phyloP scores from a whole-genome alignment of 352 stramenopile species.

The Pelagophyceae sp. region DNA sequence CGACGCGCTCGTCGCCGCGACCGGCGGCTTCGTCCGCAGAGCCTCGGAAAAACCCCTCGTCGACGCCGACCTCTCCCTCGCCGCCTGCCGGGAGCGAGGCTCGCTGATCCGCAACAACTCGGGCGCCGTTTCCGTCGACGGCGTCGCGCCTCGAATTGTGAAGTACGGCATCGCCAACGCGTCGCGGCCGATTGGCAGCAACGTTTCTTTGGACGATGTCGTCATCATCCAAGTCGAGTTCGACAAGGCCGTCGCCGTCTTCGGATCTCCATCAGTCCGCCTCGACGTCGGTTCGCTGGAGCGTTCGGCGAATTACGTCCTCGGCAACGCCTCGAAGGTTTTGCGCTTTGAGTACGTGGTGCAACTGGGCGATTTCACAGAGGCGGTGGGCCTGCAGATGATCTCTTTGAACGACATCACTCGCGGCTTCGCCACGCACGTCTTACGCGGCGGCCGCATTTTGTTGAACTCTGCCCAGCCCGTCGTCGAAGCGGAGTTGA shows the following conservation, averaged over 20 bases:
- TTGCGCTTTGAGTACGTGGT: constrained; percentile 42
- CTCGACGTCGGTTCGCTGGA: constrained; percentile 32
- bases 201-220: constrained; percentile 24
- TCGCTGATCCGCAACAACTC: background rate
- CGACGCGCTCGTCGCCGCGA: background rate
- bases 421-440: constrained; percentile 23
- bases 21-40: background rate
- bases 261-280: constrained; percentile 36
- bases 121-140: background rate
- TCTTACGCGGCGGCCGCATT: background rate
- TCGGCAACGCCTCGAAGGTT: constrained; percentile 28
- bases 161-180: constrained; percentile 3
- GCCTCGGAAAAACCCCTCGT: background rate
- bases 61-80: background rate
- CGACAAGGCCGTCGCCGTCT: constrained; percentile 35
- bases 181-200: background rate
- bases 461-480: background rate
- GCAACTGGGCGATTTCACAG: constrained; percentile 27
- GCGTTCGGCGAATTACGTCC: constrained; percentile 33
- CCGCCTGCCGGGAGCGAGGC: background rate
- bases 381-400: constrained; percentile 36
- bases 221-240: constrained; percentile 41
- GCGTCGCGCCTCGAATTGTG: background rate
- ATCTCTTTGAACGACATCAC: background rate
- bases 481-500: background rate